These are phyloP conservation scores for Leptographium radiaticola DNA, from an alignment of 2,329 filamentous ascomycete genomes.

Conservation along the genomic window DNA sequence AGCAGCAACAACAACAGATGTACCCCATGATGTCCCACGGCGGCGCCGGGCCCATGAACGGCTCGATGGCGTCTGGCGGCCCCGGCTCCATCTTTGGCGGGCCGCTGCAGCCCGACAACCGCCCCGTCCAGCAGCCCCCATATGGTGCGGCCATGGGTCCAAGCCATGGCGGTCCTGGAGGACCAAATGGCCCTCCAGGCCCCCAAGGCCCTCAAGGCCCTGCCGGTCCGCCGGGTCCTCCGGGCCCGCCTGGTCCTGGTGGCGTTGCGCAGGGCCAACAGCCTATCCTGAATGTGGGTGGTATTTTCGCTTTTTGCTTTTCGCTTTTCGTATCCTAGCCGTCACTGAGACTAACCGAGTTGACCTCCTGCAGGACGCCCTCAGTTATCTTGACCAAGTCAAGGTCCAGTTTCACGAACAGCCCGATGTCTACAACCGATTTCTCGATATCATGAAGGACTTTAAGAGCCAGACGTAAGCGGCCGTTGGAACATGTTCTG, in stretches of 20 bases:
- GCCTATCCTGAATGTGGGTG: constrained; percentile 61
- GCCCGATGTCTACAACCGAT: constrained; percentile 92
- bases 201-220: too few relatives aligned
- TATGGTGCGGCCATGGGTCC: constrained; percentile 31
- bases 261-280: constrained; percentile 66
- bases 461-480: constrained; percentile 93
- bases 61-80: constrained; percentile 44
- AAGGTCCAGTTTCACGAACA: constrained; percentile 97
- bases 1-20: constrained; percentile 35
- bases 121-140: constrained; percentile 46
- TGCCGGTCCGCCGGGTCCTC: neutral
- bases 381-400: constrained; percentile 95
- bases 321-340: neutral
- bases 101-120: constrained; percentile 48
- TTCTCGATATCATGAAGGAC: constrained; percentile 98
- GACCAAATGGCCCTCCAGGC: constrained; percentile 10
- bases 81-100: constrained; percentile 57
- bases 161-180: constrained; percentile 20
- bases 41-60: constrained; percentile 28
- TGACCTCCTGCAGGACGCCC: constrained; percentile 42
- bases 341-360: neutral
- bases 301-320: neutral
- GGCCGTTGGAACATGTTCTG: neutral
- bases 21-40: constrained; percentile 41
- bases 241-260: constrained; percentile 29